Conservation (phyloP, 2,329 filamentous ascomycete genomes). For the Penicillium hesseltinei region DNA sequence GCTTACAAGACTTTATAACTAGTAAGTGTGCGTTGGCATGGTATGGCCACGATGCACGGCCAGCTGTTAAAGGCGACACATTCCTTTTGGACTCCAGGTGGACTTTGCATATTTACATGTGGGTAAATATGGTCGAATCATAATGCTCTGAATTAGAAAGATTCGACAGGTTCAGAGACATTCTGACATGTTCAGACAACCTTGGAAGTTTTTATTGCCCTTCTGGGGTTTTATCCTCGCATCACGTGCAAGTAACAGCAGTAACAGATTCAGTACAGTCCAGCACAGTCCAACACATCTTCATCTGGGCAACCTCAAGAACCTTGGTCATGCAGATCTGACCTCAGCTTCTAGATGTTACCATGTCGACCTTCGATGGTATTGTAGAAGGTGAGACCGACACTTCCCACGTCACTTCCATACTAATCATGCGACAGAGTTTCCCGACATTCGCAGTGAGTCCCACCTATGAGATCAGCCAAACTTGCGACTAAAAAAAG, state of each 20-base stretch:
- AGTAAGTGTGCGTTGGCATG: slow-evolving; percentile 8
- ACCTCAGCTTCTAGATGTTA: not conserved
- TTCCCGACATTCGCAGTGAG: slow-evolving; percentile 71
- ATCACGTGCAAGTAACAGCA: slow-evolving; percentile 5
- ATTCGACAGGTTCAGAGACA: not conserved
- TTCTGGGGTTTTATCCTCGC: not conserved
- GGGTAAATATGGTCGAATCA: not conserved
- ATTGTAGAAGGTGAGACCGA: slow-evolving; percentile 27
- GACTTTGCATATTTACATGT: not conserved
- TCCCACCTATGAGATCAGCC: not conserved
- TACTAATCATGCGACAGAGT: slow-evolving; percentile 52
- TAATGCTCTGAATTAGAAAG: not conserved
- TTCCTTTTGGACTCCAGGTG: not conserved
- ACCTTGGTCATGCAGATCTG: not conserved
- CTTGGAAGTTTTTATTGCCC: not conserved
- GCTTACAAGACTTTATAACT: not conserved
- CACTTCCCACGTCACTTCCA: not conserved
- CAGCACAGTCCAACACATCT: not conserved
- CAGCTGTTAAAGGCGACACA: slow-evolving; percentile 3
- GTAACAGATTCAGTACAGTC: not conserved
- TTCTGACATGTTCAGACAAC: too few relatives aligned
- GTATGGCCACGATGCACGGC: slow-evolving; percentile 7
- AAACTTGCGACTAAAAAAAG: slow-evolving; percentile 5
- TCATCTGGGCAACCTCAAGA: not conserved
- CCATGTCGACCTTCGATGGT: slow-evolving; percentile 37